phyloP scores from a whole-genome alignment of 2,329 filamentous ascomycete species.

The Chrysosporium keratinophilum region DNA sequence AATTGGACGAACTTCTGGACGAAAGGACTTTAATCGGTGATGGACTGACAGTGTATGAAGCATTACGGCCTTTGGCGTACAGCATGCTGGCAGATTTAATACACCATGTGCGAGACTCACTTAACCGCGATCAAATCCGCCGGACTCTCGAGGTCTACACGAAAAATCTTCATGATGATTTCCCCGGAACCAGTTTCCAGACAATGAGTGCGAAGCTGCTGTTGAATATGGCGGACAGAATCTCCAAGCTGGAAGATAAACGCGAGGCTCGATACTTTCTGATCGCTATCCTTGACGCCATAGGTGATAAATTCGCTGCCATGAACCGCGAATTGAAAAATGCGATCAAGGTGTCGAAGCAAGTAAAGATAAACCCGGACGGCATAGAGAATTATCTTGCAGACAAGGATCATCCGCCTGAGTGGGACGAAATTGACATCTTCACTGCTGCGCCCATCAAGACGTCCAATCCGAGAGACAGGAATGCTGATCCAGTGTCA shows the following conservation, averaged over 20 bases:
- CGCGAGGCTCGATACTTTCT: slow-evolving; percentile 88
- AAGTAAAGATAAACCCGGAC: slow-evolving; percentile 58
- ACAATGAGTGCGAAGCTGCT: slow-evolving; percentile 98
- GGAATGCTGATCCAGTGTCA: slow-evolving; percentile 76
- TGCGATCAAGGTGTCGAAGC: slow-evolving; percentile 80
- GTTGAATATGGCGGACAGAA: slow-evolving; percentile 96
- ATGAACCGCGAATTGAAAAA: slow-evolving; percentile 98
- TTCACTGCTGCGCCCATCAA: slow-evolving; percentile 95
- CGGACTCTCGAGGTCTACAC: slow-evolving; percentile 97
- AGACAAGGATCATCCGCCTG: slow-evolving; percentile 67
- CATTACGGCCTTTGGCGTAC: slow-evolving; percentile 87
- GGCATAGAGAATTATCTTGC: slow-evolving; percentile 73
- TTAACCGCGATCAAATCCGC: slow-evolving; percentile 81
- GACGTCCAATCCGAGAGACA: slow-evolving; percentile 79
- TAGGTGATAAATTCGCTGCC: slow-evolving; percentile 92
- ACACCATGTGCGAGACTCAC: slow-evolving; percentile 85
- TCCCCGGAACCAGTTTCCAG: slow-evolving; percentile 95
- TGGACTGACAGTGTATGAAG: slow-evolving; percentile 91
- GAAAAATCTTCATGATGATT: slow-evolving; percentile 86
- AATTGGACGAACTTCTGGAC: slow-evolving; percentile 90
- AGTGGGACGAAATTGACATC: slow-evolving; percentile 98
- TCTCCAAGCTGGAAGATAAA: slow-evolving; percentile 87
- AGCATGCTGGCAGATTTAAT: slow-evolving; percentile 98
- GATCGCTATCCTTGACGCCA: slow-evolving; percentile 94
- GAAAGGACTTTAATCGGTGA: slow-evolving; percentile 91